Base-by-base conservation (phyloP, 768 basidiomycete species). In the Cyclocybe cylindracea region DNA sequence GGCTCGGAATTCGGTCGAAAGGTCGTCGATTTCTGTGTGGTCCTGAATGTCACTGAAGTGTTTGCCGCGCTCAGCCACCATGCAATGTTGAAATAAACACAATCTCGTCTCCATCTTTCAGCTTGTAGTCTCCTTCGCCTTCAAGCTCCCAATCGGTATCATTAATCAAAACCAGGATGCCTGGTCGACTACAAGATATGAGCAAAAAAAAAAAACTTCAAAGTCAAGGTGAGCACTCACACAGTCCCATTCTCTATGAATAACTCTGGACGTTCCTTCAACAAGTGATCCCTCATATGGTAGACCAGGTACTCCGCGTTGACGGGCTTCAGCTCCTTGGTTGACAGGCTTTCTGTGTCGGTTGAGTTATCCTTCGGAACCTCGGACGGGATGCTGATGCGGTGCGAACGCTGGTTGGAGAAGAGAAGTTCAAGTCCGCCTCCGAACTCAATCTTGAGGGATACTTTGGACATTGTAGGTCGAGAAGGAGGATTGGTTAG, bases 101-200 rank as follows among this genome's bases (percentile, higher is more conserved):
- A 55, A 98, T 81, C 71, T 95, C 91, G 65, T 99, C 97, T 0
- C 82, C 78, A 32, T 85, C 73, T 66, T 88, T 73, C 51, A 98
- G 71, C 55, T 72, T 75, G 66, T 96, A 97, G 5, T 89, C 86
- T 16, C 91, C 86, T 67, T 98, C 96, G 33, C 93, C 94, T 66
- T 98, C 96, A 5, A 98, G 76, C 68, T 98, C 95, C 96, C 96
- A 98, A 61, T 98, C 96, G 1, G 91, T 91, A 61, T 96, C 91
- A 63, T 98, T 98, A 48, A 99, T 84, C n/a, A 99, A 77, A 3
- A 98, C 96, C 3, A 99, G 76, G 35, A 99, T 97, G 0, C 97
- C 97, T 0, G 97, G 97, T 7, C 97, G 94, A 36, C 97, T 96
- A 62, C 1, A 32, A 36, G 19, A 14, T 36, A 43, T 9, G 39